Base-by-base conservation (phyloP, 495 filamentous ascomycete genomes). In the Staphylotrichum longicolle region DNA sequence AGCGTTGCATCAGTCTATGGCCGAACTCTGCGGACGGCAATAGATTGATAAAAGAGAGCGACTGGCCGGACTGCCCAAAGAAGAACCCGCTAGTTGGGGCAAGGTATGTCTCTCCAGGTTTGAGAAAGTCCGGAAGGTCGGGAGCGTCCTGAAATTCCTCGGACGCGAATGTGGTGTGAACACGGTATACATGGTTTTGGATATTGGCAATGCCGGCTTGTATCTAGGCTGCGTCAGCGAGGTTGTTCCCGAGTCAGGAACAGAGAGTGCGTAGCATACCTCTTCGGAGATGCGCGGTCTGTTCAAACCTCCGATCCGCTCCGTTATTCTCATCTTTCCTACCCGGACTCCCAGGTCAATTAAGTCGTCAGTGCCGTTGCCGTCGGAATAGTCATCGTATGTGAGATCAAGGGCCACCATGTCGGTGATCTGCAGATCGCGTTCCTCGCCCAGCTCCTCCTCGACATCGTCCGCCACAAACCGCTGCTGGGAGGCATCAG, bases 251-350 rank as follows among this genome's bases (percentile, higher is more conserved):
- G 45, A 10, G 30, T 27, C 27, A 7, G 4, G 33, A 1, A 27
- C 20, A 27, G 20, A 5, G 14, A 3, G 39, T 15, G 7, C 30
- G 12, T 14, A 46, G 63, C 74, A 68, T 74, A 88, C 83, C 79
- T 90, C 87, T 73, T 89, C 85, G 3, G 81, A 76, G 60, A 91
- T 81, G 60, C 85, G 81, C 14, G 87, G 80, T 57, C 79, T 72
- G 49, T 77, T 82, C 51, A 84, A 70, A 2, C 80, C 77, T 11
- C 88, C 88, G 65, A 91, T 85, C 20, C 88, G 80, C 66, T 91
- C 88, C 1, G 84, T 89, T 41, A 91, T 85, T 55, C 86, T 80
- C 80, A 89, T 83, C 61, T 81, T 86, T 7, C 89, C 88, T 57
- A 91, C 75, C 60, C 80, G 79, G 49, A 91, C 80, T 5, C 89